Conservation (phyloP, 805 yeast species). For the Candida wancherniae region DNA sequence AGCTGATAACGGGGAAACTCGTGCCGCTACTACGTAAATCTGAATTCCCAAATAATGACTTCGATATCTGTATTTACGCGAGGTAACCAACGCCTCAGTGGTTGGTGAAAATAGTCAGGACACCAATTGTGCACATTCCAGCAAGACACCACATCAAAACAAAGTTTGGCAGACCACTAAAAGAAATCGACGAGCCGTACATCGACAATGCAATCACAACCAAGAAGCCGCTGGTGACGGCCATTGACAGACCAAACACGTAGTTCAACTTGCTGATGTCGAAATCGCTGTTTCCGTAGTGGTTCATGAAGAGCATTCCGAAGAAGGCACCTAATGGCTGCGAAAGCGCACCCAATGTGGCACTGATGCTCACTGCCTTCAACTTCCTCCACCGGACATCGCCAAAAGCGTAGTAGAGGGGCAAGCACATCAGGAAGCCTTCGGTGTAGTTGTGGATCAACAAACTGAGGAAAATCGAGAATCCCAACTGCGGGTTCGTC, state of each 20-base stretch:
- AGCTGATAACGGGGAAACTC: no score
- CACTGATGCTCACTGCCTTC: constrained; percentile 61
- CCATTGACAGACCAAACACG: constrained; percentile 58
- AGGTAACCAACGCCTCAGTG: constrained; percentile 1
- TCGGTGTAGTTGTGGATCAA: constrained; percentile 89
- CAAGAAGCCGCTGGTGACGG: constrained; percentile 79
- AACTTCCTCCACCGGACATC: constrained; percentile 34
- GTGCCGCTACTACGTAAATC: no score
- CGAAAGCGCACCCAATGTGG: constrained; percentile 72
- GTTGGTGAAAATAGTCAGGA: constrained; percentile 30
- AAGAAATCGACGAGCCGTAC: constrained; percentile 77
- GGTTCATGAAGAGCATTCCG: constrained; percentile 49
- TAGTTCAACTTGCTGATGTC: constrained; percentile 27
- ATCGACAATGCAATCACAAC: constrained; percentile 78
- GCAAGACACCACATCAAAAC: constrained; percentile 56
- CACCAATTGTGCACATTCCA: constrained; percentile 56
- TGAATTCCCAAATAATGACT: no score
- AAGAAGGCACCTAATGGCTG: constrained; percentile 86
- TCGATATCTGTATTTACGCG: no score
- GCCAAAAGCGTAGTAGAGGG: constrained; percentile 70
- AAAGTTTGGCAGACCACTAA: constrained; percentile 55
- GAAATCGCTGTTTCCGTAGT: constrained; percentile 25
- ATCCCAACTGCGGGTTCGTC: constrained; percentile 57
- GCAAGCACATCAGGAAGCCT: constrained; percentile 91
- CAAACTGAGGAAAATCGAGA: constrained; percentile 77